Evolutionary conservation across 208 protist species (phyloP).

Genomic region (Leishmania lainsoni): DNA sequence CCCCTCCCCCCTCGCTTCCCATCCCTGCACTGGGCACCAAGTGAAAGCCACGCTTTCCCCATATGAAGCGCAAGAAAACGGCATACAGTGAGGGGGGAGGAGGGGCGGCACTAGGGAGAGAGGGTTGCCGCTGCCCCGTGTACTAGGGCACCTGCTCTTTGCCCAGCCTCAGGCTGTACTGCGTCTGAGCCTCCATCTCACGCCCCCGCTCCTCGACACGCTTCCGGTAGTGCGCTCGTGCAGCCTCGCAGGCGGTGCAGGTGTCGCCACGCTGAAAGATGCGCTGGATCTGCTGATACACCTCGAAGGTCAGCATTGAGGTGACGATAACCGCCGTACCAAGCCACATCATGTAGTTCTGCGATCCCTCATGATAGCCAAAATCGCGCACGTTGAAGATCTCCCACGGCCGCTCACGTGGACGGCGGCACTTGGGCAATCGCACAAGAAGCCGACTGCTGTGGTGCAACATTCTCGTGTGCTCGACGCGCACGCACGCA

Average conservation of each 20-base stretch:
- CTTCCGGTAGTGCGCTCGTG: slow-evolving; percentile 75
- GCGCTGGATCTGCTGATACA: slow-evolving; percentile 67
- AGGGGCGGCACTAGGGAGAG: neutral
- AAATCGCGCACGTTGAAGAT: slow-evolving; percentile 90
- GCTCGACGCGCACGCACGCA: neutral
- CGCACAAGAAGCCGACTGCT: slow-evolving; percentile 49
- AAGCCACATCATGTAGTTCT: slow-evolving; percentile 91
- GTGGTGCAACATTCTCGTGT: slow-evolving; percentile 44
- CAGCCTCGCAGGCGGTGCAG: slow-evolving; percentile 83
- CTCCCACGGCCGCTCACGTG: slow-evolving; percentile 87
- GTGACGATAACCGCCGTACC: slow-evolving; percentile 33
- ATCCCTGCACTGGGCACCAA: neutral
- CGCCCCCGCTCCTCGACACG: slow-evolving; percentile 68
- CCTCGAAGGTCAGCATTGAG: slow-evolving; percentile 64
- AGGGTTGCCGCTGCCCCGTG: neutral
- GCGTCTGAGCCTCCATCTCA: slow-evolving; percentile 36
- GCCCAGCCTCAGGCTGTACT: slow-evolving; percentile 16
- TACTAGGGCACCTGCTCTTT: neutral
- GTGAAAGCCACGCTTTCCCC: neutral
- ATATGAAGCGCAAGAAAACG: neutral
- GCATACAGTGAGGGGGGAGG: neutral
- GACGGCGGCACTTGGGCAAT: slow-evolving; percentile 78
- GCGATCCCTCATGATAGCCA: slow-evolving; percentile 82
- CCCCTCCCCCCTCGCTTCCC: neutral
- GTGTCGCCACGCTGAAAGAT: slow-evolving; percentile 79